Evolutionary conservation across 2,329 filamentous ascomycete species (phyloP), one percentile per base, ranked within the genome.

Genomic region (Colletotrichum musae): DNA sequence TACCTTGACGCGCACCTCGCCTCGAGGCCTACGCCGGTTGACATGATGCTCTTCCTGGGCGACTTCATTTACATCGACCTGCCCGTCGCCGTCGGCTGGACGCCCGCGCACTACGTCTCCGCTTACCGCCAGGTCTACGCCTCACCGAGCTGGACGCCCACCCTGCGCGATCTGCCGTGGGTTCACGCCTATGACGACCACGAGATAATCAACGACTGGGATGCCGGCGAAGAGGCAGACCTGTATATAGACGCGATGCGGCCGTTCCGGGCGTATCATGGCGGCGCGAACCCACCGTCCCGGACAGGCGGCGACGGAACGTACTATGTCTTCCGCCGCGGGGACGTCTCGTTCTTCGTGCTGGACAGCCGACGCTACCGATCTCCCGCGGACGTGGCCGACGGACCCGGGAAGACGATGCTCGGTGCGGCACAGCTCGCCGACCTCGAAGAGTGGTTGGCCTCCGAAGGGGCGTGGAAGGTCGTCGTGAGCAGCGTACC

Each of bases 151-250:
- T 93, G 91, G 91, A 68, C 73, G 5, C 24, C 66, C 2, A 62
- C 66, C 6, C 59, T 74, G 12, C 74, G 82, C 16, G 79, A 85
- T 12, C 80, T 92, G 0, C 90, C 91, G 4, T 93, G 91, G 91
- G 86, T 92, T 10, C 91, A 93, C 74, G 90, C 91, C 6, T 86
- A 92, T 21, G 91, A 93, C 73, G 91, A 93, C 75, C 91, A 93
- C 72, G 91, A 93, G 75, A 92, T 93, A 58, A 85, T 86, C 13
- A 93, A 93, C 68, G 91, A 93, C 78, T 93, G 91, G 91, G 84
- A 86, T 66, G 83, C 84, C 21, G 91, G 91, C 76, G 87, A 85
- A 48, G 87, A 85, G 50, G 91, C 88, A 0, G 86, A 87, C 3
- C 85, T 91, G 1, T 92, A 90, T 72, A 80, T 82, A 5, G 85